Percentiles rank a stretch among this genome's conserved stretches.
These are phyloP conservation scores for Trypanosoma mega DNA, from an alignment of 208 protist genomes.

Conservation along the genomic window DNA sequence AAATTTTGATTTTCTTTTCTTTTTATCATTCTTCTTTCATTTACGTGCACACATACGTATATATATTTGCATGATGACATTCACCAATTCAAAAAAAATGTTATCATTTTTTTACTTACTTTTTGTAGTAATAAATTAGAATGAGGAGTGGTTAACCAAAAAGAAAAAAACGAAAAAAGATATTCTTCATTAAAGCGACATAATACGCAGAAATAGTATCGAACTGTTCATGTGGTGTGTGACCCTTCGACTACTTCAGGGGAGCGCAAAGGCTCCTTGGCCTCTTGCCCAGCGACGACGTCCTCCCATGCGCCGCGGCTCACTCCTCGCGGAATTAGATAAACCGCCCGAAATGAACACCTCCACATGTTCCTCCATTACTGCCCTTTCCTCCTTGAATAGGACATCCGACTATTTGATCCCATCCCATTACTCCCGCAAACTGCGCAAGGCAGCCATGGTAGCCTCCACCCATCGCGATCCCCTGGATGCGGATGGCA, in stretches of 20 bases:
- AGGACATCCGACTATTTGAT: constrained; percentile 16
- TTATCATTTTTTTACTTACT: too few species aligned
- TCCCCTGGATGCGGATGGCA: too few species aligned
- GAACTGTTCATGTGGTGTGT: constrained; percentile 10
- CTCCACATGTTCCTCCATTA: background rate
- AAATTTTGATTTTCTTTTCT: too few species aligned
- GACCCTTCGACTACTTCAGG: background rate
- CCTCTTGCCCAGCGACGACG: constrained; percentile 5
- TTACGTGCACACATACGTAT: too few species aligned
- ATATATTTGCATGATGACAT: too few species aligned
- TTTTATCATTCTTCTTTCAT: too few species aligned
- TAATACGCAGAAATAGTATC: too few species aligned
- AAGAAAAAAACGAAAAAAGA: constrained; percentile 10
- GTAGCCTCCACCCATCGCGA: too few species aligned
- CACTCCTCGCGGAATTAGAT: constrained; percentile 23
- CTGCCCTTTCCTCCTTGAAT: background rate
- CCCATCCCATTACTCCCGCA: constrained; percentile 28
- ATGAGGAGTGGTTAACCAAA: constrained; percentile 12
- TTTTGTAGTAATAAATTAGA: too few species aligned
- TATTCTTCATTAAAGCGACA: too few species aligned
- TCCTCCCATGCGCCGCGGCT: constrained; percentile 6
- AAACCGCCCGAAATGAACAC: background rate
- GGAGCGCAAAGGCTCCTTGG: background rate
- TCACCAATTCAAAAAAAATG: too few species aligned
- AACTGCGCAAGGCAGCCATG: constrained; percentile 23